These are phyloP conservation scores for Mycena haematopus DNA, from an alignment of 768 basidiomycete species.

Conservation along the genomic window DNA sequence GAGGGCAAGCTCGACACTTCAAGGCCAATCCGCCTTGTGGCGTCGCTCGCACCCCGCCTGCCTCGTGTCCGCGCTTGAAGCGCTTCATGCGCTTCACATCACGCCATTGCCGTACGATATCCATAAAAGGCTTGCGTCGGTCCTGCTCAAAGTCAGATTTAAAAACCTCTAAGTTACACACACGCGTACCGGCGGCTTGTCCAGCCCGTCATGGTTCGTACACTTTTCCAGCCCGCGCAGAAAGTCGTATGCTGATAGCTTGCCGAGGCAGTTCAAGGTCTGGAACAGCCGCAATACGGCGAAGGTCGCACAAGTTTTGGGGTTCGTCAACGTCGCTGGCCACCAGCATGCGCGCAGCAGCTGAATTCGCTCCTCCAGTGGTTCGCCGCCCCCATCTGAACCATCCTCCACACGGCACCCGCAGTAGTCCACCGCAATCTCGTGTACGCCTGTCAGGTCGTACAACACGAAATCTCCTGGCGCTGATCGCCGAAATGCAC, in stretches of 20 bases:
- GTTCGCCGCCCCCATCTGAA: neutral
- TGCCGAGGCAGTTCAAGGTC: too few species aligned
- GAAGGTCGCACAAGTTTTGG: neutral
- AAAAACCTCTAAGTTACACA: too few species aligned
- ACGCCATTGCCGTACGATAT: slow-evolving; percentile 7
- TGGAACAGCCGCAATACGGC: neutral
- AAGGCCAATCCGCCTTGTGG: neutral
- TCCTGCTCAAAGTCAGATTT: too few species aligned
- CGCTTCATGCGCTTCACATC: neutral
- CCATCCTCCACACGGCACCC: neutral
- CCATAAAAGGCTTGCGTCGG: slow-evolving; percentile 9
- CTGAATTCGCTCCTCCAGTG: neutral
- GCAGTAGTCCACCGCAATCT: neutral
- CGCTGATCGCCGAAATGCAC: neutral
- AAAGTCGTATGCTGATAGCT: too few species aligned
- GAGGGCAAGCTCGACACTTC: neutral
- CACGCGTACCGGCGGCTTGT: too few species aligned
- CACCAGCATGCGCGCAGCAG: neutral
- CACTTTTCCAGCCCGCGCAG: too few species aligned
- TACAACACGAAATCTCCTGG: neutral
- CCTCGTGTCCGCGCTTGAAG: neutral
- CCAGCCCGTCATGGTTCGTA: too few species aligned
- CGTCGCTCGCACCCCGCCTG: neutral
- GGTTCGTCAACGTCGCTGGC: neutral
- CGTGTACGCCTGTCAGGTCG: neutral